phyloP scores from a whole-genome alignment of 495 filamentous ascomycete species.

The Penicillium bialowiezense region DNA sequence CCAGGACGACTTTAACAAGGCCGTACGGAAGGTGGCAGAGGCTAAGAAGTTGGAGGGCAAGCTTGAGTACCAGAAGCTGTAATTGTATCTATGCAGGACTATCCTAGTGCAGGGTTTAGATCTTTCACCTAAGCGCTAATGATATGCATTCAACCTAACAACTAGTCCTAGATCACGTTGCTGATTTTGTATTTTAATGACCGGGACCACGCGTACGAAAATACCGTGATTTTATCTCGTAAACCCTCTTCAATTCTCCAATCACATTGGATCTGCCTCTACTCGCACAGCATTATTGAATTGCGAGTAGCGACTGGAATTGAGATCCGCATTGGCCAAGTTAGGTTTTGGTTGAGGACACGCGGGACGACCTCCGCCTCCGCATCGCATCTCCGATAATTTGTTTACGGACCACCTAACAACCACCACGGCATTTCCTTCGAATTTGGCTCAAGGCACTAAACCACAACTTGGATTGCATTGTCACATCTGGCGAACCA shows the following conservation, averaged over 20 bases:
- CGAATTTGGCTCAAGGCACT: no score
- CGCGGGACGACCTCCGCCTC: constrained; percentile 6
- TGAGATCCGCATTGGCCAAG: no score
- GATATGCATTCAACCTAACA: constrained; percentile 13
- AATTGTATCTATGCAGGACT: constrained; percentile 33
- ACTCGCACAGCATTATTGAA: no score
- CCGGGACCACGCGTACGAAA: constrained; percentile 1
- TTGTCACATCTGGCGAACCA: no score
- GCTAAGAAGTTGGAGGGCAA: constrained; percentile 98
- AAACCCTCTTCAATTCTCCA: constrained; percentile 15
- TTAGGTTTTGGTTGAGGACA: not conserved
- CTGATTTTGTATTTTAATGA: no score
- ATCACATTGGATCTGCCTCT: constrained; percentile 1
- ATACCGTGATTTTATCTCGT: constrained; percentile 10
- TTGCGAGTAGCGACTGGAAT: no score
- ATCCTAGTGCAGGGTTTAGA: constrained; percentile 15
- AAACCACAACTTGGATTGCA: no score
- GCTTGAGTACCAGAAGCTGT: constrained; percentile 96
- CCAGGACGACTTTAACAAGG: constrained; percentile 99
- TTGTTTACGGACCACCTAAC: constrained; percentile 1
- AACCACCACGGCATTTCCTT: not conserved
- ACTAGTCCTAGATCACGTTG: no score
- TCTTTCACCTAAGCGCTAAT: constrained; percentile 15
- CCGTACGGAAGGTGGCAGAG: constrained; percentile 94
- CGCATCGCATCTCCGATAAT: constrained; percentile 10